Base-by-base conservation (phyloP, 2,329 filamentous ascomycete genomes). In the Domatiomyces globalis region DNA sequence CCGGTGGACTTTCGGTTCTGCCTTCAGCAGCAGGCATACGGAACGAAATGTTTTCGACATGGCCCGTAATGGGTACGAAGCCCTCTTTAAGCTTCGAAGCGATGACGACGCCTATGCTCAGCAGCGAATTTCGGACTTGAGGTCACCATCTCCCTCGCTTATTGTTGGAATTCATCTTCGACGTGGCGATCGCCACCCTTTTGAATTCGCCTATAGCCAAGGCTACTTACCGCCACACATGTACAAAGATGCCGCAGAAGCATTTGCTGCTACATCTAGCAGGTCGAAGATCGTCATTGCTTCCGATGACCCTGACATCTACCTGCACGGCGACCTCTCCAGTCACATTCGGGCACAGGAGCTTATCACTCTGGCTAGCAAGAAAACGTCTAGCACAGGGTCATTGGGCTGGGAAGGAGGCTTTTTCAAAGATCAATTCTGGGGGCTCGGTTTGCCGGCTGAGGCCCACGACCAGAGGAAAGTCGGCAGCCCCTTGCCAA, bases 321-420 rank as follows among this genome's bases (percentile, higher is more conserved):
- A 86, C 62, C 72, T 79, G 9, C 70, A 76, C 1, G 27, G 49
- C 19, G 55, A 55, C 12, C 51, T 55, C 20, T 50, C 47, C 4
- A 50, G 50, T 17, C 72, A 77, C 15, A 61, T 76, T 5, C 77
- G 79, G 4, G 86, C 86, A 0, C 87, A 94, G 64, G 80, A 84
- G 60, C 79, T 80, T 53, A 90, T 94, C 63, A 78, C 81, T 19
- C 76, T 94, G 5, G 85, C 85, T 81, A 12, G 85, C 84, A 58
- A 95, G 78, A 49, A 87, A 76, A 48, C 74, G 76, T 53, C 66
- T n/a, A 60, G 60, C 15, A 58, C 52, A 10, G 83, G 88, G 63
- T 78, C 81, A 1, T 81, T 86, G 43, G 87, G 87, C 27, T 94
- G 87, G 87, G 87, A 94, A 65, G 87, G 87, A 17, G 87, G 87